These are phyloP conservation scores for Stramenopiles sp. DNA, from an alignment of 352 stramenopile species.

Conservation along the genomic window DNA sequence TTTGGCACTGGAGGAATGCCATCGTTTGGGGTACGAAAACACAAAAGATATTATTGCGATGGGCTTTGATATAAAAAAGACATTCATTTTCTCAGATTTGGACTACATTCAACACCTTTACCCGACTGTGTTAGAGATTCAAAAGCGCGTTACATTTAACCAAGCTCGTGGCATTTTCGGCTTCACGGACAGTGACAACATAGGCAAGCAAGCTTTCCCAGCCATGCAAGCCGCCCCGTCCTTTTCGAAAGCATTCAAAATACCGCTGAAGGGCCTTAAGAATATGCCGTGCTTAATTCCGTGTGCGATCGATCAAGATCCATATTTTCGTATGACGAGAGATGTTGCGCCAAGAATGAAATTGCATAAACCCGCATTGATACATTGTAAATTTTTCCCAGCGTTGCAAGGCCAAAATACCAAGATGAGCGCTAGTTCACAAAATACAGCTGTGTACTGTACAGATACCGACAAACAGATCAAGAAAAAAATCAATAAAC, in stretches of 20 bases:
- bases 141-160: constrained; percentile 93
- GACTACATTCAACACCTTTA: constrained; percentile 99
- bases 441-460: constrained; percentile 94
- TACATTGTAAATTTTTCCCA: constrained; percentile 99
- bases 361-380: constrained; percentile 82
- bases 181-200: constrained; percentile 77
- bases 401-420: constrained; percentile 81
- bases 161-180: constrained; percentile 95
- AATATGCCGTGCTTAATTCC: constrained; percentile 94
- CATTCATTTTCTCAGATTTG: constrained; percentile 98
- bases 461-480: constrained; percentile 93
- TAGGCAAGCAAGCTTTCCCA: constrained; percentile 95
- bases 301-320: constrained; percentile 98
- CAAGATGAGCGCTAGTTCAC: constrained; percentile 95
- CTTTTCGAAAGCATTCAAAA: constrained; percentile 89
- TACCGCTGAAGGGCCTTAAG: constrained; percentile 52
- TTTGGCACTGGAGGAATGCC: constrained; percentile 56
- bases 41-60: constrained; percentile 98
- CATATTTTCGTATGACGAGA: constrained; percentile 94
- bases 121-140: constrained; percentile 95
- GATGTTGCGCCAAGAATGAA: constrained; percentile 93
- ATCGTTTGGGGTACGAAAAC: constrained; percentile 90
- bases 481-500: constrained; percentile 49
- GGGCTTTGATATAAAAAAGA: constrained; percentile 69
- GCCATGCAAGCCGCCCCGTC: constrained; percentile 90